Conservation (phyloP, 2,329 filamentous ascomycete genomes). For the Aspergillus amoenus region DNA sequence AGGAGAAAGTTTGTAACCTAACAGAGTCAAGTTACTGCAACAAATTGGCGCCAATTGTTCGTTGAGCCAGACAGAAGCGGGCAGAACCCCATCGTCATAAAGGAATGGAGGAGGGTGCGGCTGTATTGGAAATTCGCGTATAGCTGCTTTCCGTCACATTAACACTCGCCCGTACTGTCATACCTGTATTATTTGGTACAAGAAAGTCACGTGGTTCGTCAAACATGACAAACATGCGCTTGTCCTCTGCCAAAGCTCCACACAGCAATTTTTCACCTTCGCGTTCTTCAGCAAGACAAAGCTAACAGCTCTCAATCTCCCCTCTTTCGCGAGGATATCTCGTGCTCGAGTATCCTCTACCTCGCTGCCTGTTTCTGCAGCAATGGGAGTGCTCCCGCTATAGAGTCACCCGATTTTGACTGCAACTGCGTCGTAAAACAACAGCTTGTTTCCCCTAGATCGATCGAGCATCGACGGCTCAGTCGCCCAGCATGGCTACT, state of each 20-base stretch:
- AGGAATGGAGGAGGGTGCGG: slow-evolving; percentile 1
- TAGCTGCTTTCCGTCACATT: not conserved
- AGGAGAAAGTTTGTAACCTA: not conserved
- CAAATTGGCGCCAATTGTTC: not conserved
- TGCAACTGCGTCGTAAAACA: slow-evolving; percentile 29
- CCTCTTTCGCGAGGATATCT: slow-evolving; percentile 20
- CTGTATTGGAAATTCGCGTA: slow-evolving; percentile 6
- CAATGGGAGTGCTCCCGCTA: slow-evolving; percentile 38
- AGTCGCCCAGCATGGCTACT: slow-evolving; percentile 73
- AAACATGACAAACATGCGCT: slow-evolving; percentile 20
- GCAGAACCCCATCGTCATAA: slow-evolving; percentile 37
- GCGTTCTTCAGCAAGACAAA: slow-evolving; percentile 12
- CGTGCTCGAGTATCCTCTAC: slow-evolving; percentile 27
- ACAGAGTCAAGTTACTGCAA: not conserved
- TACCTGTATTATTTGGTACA: not conserved
- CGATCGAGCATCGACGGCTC: slow-evolving; percentile 17
- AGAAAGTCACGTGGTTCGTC: not conserved
- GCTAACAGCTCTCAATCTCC: not conserved
- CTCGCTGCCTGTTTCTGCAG: slow-evolving; percentile 24
- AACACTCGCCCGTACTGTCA: not conserved
- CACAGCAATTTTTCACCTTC: slow-evolving; percentile 33
- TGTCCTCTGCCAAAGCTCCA: slow-evolving; percentile 20
- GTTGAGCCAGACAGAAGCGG: slow-evolving; percentile 29
- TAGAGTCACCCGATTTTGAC: slow-evolving; percentile 21
- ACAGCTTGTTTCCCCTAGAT: not conserved